Evolutionary conservation across 2,329 filamentous ascomycete genomes (phyloP), one percentile per base, ranked within the genome.

Genomic region (Epichloe hybrida): DNA sequence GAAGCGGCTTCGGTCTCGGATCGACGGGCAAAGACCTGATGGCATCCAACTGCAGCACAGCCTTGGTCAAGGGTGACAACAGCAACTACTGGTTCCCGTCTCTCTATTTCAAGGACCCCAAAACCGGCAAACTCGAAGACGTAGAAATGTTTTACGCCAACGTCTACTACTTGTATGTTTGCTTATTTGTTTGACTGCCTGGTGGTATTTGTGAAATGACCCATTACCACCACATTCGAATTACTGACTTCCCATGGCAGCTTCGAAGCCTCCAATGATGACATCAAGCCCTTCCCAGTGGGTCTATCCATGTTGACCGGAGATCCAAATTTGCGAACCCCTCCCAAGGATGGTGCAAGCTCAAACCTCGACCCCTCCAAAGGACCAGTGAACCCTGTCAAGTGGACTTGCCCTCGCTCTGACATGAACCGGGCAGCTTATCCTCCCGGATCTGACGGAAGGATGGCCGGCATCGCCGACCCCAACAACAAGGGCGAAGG

Each of bases 31-130:
- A 78, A 51, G 71, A 76, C 44, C 72, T 86, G 27, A 54, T 71
- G 53, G 63, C 73, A 50, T 86, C 83, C 35, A 73, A 76, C 27
- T 91, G 86, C 72, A 85, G 80, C 46, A 86, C 82, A 36, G 84
- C 86, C 63, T 74, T 75, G 54, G 73, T 86, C 62, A 79, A 75
- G 58, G 78, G 77, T 50, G 85, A 89, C 67, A 73, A 80, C 62
- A 84, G 78, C 58, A 84, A 84, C 66, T 90, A 91, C 72, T 90
- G 86, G 86, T 80, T 82, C 51, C 85, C 86, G 1, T 72, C 73
- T 31, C 69, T 90, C 3, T 89, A 82, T 68, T 88, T 83, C 66
- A 69, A 74, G 57, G 76, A 84, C 56, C 74, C 79, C 59, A 69
- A 75, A 57, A 79, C 81, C 56, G 77, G 77, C 46, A 75, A 73